These are phyloP conservation scores for Vigna trinervia DNA, from an alignment of 306 rosid species.

Conservation along the genomic window DNA sequence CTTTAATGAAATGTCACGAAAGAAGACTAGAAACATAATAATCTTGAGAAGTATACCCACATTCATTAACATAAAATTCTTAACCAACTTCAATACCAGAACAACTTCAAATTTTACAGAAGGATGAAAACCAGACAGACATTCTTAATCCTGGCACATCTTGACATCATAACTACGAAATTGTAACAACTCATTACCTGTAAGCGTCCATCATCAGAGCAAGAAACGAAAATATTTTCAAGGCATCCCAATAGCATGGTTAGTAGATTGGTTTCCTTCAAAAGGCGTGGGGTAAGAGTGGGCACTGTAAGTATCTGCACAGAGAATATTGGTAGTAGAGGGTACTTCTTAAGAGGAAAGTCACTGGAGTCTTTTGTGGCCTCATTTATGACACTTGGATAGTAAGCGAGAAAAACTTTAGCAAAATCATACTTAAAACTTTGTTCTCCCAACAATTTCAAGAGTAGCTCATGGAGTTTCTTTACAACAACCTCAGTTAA, in stretches of 20 bases:
- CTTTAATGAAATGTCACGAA: slow-evolving; percentile 35
- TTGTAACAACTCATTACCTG: slow-evolving; percentile 63
- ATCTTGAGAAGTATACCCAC: slow-evolving; percentile 5
- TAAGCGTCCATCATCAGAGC: slow-evolving; percentile 71
- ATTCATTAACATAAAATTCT: slow-evolving; percentile 23
- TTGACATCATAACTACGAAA: slow-evolving; percentile 10
- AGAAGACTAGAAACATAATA: slow-evolving; percentile 35
- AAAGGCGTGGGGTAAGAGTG: slow-evolving; percentile 87
- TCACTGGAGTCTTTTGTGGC: slow-evolving; percentile 63
- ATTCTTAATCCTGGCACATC: slow-evolving; percentile 32
- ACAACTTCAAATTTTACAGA: slow-evolving; percentile 28
- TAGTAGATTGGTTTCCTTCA: slow-evolving; percentile 87
- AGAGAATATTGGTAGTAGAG: slow-evolving; percentile 74
- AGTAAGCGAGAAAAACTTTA: slow-evolving; percentile 83
- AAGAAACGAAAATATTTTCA: slow-evolving; percentile 75
- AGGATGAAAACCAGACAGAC: not conserved
- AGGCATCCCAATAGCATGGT: slow-evolving; percentile 79
- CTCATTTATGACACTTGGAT: slow-evolving; percentile 78
- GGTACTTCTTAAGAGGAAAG: slow-evolving; percentile 55
- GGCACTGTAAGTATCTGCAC: slow-evolving; percentile 98
- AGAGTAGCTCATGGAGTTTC: slow-evolving; percentile 85
- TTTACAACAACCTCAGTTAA: slow-evolving; percentile 58
- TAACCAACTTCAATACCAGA: slow-evolving; percentile 12
- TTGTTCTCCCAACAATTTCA: slow-evolving; percentile 92
- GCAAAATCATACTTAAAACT: slow-evolving; percentile 86